Evolutionary conservation across 2,329 filamentous ascomycete species (phyloP).

Genomic region (Sporothrix mexicana): DNA sequence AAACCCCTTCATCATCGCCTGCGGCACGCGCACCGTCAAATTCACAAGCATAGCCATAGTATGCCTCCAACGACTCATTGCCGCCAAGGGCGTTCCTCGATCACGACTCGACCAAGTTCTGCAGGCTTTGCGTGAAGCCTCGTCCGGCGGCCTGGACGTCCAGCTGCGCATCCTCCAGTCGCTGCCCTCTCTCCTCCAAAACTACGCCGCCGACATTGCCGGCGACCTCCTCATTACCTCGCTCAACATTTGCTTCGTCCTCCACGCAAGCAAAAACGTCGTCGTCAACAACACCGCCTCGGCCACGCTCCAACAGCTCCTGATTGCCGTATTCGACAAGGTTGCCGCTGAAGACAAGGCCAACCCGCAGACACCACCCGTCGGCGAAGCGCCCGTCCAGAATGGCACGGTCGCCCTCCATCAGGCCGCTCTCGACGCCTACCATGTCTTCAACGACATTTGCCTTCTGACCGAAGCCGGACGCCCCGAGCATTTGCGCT

Average conservation of each 20-base stretch:
- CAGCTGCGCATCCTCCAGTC: slow-evolving; percentile 96
- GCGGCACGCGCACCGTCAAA: slow-evolving; percentile 86
- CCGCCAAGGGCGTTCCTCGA: slow-evolving; percentile 78
- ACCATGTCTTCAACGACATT: slow-evolving; percentile 85
- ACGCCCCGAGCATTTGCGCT: slow-evolving; percentile 79
- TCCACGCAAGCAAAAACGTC: slow-evolving; percentile 89
- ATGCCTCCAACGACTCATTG: slow-evolving; percentile 86
- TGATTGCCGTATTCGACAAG: slow-evolving; percentile 92
- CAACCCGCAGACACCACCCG: slow-evolving; percentile 44
- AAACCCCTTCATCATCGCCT: slow-evolving; percentile 93
- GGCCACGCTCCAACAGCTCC: slow-evolving; percentile 92
- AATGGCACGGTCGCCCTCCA: slow-evolving; percentile 70
- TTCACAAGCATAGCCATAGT: slow-evolving; percentile 87
- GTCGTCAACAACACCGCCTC: slow-evolving; percentile 96
- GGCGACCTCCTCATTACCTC: slow-evolving; percentile 81
- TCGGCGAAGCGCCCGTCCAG: slow-evolving; percentile 70
- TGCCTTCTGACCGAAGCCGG: slow-evolving; percentile 87
- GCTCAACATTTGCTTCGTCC: slow-evolving; percentile 86
- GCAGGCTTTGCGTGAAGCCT: slow-evolving; percentile 84
- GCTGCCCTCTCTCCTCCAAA: slow-evolving; percentile 85
- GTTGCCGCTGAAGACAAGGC: slow-evolving; percentile 75
- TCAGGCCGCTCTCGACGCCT: slow-evolving; percentile 83
- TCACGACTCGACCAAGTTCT: slow-evolving; percentile 84
- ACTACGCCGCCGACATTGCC: slow-evolving; percentile 81
- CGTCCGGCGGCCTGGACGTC: slow-evolving; percentile 80